Conservation (phyloP, 78 protist species). For the Dictyostelium firmibasis region DNA sequence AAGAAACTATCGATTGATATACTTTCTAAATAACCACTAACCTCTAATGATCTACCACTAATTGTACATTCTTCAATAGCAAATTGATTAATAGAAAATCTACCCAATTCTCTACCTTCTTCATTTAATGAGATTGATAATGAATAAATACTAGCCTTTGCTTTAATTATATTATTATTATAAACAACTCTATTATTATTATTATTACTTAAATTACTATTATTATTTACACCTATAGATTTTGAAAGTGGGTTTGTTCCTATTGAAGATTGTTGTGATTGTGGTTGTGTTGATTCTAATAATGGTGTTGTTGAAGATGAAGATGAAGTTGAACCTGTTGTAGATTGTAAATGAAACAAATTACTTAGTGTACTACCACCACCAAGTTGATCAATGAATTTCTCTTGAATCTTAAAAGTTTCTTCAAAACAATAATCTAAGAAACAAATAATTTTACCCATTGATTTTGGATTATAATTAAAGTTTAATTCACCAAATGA, state of each 20-base stretch:
- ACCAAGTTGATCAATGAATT: background rate
- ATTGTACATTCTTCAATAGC: conserved; percentile 29
- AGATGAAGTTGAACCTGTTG: background rate
- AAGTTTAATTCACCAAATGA: conserved; percentile 65
- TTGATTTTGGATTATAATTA: conserved; percentile 64
- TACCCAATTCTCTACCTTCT: conserved; percentile 36
- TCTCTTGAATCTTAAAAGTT: conserved; percentile 45
- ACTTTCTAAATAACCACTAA: conserved; percentile 41
- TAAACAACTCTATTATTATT: background rate
- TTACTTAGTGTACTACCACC: background rate
- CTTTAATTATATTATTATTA: conserved; percentile 3
- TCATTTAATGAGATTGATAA: conserved; percentile 65
- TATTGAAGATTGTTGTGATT: background rate
- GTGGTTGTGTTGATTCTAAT: background rate
- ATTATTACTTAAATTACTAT: background rate
- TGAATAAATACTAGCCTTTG: conserved; percentile 58
- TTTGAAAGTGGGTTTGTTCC: background rate
- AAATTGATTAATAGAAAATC: conserved; percentile 49
- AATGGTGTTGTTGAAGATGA: background rate
- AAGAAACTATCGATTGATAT: conserved; percentile 50
- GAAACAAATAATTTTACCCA: conserved; percentile 28
- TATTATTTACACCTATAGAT: background rate
- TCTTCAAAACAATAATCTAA: conserved; percentile 70
- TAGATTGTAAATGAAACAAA: background rate
- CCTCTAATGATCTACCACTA: conserved; percentile 27